Base-by-base conservation (phyloP, 495 filamentous ascomycete genomes). In the Platismatia glauca region DNA sequence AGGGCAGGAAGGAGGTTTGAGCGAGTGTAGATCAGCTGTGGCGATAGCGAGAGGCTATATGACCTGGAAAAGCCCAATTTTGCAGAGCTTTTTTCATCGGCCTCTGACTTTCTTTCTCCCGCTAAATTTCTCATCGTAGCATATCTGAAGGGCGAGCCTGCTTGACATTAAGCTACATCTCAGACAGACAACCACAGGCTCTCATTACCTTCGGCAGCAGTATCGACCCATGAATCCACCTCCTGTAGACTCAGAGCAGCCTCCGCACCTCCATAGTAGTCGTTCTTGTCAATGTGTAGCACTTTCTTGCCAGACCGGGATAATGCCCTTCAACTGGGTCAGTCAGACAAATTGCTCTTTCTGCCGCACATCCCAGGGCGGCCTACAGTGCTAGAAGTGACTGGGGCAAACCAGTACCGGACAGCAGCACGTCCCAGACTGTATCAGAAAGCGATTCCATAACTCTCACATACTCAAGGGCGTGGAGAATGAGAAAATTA, bases 301-400 rank as follows among this genome's bases (percentile, higher is more conserved):
- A 98, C 83, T 64, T 89, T 91, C 78, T 95, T 96, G 67, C 85
- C 84, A 38, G 92, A 94, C 67, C 95, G 86, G 62, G 91, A 95
- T 64, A 97, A 84, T 61, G 94, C 88, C 80, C 93, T 96, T 85
- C 61, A 76, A 75, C 82, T 85, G 70, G 68, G 81, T 86, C 80
- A 85, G 81, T 89, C 83, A 88, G 86, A 77, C 52, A 65, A 65
- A 53, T 79, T 56, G 63, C 61, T 53, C 66, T 70, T 70, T 71
- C 58, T 35, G n/a, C 18, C 1, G n/a, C 64, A 46, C 64, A 52
- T 61, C 35, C n/a, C 13, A 66, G 68, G 60, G 59, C 63, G 62
- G 34, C 89, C 80, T 83, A 98, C 94, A 96, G 79, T 65, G 94
- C 93, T 66, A 98, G 83, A 59, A 98, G 85, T 52, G 92, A 97